Evolutionary conservation across 441 rosid genomes (phyloP), one percentile per base, ranked within the genome.

Genomic region (Bocquillonia castaneifolia): DNA sequence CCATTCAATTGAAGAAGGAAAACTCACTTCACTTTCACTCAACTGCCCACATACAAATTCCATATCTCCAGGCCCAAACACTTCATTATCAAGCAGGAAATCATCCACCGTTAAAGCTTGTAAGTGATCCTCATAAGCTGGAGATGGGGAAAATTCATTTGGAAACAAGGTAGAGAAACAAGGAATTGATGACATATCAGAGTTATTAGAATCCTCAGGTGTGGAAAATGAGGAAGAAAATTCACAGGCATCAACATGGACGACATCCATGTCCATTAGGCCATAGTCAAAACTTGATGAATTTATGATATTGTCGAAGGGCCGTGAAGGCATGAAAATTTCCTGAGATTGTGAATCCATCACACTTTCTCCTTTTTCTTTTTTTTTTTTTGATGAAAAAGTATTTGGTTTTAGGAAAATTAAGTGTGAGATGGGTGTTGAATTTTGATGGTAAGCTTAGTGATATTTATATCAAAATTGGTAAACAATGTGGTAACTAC

Each of bases 281-380:
- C 50, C 67, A 25, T 32, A 57, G 22, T 68, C 71, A 69, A 63
- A 20, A 48, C 57, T 22, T 5, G 4, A 3, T 52, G 82, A 67
- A 61, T 74, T 53, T 1, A 54, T 29, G 77, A 53, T 40, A 22
- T 36, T 7, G 63, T 52, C 59, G 28, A 72, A 67, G 51, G 80
- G 78, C 84, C 83, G 81, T 3, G 82, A 70, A 20, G 80, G 60
- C 20, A 67, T 68, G 22, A 73, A n/a, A 52, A 52, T 2, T 48
- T 63, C 36, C n/a, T 64, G 79, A 60, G 76, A 50, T 23, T 62
- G 82, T 57, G 78, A 50, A 67, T 68, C 80, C 85, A 81, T 83
- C 77, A 54, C 72, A 56, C 6, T 68, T 50, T 56, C 9, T 2
- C 15, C 9, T 42, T 42, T n/a, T n/a, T n/a, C n/a, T n/a, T n/a